phyloP scores from a whole-genome alignment of 345 rosid genomes.

The Eucalyptus shirleyi region DNA sequence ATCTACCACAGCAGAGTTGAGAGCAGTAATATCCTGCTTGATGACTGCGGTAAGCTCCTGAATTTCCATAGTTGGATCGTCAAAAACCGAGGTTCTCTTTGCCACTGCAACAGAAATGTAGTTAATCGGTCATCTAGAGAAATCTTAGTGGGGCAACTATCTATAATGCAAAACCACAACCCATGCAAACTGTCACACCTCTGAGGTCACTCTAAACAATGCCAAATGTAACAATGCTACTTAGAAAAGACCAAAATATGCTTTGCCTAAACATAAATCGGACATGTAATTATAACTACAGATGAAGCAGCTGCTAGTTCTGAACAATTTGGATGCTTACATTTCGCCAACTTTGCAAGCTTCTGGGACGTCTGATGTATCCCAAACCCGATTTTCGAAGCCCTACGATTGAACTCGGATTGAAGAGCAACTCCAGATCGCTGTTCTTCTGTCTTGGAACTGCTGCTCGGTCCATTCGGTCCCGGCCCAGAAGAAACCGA shows the following conservation, averaged over 20 bases:
- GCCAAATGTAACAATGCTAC: neutral
- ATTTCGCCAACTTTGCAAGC: slow-evolving; percentile 39
- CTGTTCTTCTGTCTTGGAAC: slow-evolving; percentile 19
- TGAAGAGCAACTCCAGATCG: slow-evolving; percentile 40
- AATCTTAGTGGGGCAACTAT: neutral
- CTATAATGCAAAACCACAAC: neutral
- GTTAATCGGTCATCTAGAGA: neutral
- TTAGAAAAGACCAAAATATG: neutral
- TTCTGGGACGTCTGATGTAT: slow-evolving; percentile 59
- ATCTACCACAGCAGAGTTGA: slow-evolving; percentile 55
- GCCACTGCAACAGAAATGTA: slow-evolving; percentile 28
- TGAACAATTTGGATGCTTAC: slow-evolving; percentile 7
- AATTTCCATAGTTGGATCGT: slow-evolving; percentile 57
- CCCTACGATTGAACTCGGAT: slow-evolving; percentile 48
- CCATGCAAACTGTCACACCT: neutral
- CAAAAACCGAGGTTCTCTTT: slow-evolving; percentile 53
- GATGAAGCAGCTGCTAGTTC: neutral
- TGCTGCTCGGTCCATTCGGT: slow-evolving; percentile 14
- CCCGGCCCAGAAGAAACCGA: slow-evolving; percentile 6
- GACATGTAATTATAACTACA: neutral
- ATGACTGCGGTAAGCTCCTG: slow-evolving; percentile 52
- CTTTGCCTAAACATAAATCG: neutral
- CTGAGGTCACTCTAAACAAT: neutral
- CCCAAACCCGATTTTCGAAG: slow-evolving; percentile 48
- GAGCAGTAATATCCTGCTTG: slow-evolving; percentile 59